Conservation (phyloP, 345 rosid species). For the Gossypium rotundifolium region DNA sequence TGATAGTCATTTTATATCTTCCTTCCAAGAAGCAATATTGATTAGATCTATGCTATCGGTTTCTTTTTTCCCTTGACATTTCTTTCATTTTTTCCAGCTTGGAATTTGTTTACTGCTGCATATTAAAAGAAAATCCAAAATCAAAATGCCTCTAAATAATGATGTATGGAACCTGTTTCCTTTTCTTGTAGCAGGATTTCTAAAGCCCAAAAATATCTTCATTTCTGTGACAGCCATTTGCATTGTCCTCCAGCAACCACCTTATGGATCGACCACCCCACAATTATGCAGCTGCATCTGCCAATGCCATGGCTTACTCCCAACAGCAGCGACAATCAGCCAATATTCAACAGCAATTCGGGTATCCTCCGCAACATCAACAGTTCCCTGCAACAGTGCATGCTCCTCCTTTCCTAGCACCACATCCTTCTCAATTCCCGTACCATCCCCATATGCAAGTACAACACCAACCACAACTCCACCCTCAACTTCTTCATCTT, state of each 20-base stretch:
- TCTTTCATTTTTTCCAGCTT: not conserved
- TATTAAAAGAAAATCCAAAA: not conserved
- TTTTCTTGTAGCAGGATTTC: not conserved
- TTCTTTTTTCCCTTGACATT: not conserved
- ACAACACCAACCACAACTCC: constrained; percentile 54
- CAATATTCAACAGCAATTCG: constrained; percentile 65
- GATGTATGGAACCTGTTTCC: not conserved
- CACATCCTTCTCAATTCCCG: constrained; percentile 82
- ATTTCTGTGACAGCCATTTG: not conserved
- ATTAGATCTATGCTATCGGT: constrained; percentile 8
- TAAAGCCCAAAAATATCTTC: not conserved
- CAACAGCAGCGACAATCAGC: constrained; percentile 66
- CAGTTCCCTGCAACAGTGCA: constrained; percentile 50
- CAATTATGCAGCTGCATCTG: constrained; percentile 47
- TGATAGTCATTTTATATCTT: not conserved
- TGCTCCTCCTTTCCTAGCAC: constrained; percentile 57
- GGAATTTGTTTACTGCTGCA: not conserved
- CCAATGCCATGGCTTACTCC: constrained; percentile 70
- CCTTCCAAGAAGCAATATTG: not conserved
- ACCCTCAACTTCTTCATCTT: constrained; percentile 60
- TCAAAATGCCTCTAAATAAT: not conserved
- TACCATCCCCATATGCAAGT: constrained; percentile 63
- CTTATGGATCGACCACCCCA: constrained; percentile 47
- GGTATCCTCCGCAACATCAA: constrained; percentile 83
- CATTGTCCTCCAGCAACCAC: not conserved